Evolutionary conservation across 2,329 filamentous ascomycete genomes (phyloP).

Genomic region (Gnomoniopsis sp.): DNA sequence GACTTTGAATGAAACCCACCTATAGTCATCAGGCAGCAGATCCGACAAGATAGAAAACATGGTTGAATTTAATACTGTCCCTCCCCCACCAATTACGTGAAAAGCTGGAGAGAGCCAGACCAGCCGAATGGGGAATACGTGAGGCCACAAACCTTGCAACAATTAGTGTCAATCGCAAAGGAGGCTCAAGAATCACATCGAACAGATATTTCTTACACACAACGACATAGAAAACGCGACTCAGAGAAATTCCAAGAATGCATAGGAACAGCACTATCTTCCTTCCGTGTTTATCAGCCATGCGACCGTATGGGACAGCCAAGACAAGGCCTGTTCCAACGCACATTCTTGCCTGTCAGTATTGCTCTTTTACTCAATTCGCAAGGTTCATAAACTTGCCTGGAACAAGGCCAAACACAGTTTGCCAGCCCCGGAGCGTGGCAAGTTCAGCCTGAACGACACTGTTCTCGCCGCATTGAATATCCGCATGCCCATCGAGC

Average conservation of each 20-base stretch:
- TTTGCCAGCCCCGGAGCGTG: background rate
- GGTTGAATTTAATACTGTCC: background rate
- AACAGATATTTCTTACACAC: background rate
- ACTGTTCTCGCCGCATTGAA: background rate
- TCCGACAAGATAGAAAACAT: background rate
- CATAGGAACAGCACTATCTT: background rate
- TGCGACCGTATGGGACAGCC: background rate
- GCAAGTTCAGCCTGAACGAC: background rate
- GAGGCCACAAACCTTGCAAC: background rate
- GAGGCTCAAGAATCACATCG: background rate
- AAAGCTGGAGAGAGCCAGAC: background rate
- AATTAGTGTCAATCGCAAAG: background rate
- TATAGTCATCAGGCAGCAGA: background rate
- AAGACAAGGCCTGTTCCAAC: background rate
- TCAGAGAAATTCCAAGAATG: background rate
- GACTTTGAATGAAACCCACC: background rate
- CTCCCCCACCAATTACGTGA: background rate
- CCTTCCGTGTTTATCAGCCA: background rate
- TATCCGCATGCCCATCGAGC: background rate
- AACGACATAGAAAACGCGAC: background rate
- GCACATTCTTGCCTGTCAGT: background rate
- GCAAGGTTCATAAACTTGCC: background rate
- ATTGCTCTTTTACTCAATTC: background rate
- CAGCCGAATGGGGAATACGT: background rate
- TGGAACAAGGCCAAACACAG: background rate